Evolutionary conservation across 2,329 filamentous ascomycete species (phyloP), one percentile per base, ranked within the genome.

Genomic region (Xylariaceae sp.): DNA sequence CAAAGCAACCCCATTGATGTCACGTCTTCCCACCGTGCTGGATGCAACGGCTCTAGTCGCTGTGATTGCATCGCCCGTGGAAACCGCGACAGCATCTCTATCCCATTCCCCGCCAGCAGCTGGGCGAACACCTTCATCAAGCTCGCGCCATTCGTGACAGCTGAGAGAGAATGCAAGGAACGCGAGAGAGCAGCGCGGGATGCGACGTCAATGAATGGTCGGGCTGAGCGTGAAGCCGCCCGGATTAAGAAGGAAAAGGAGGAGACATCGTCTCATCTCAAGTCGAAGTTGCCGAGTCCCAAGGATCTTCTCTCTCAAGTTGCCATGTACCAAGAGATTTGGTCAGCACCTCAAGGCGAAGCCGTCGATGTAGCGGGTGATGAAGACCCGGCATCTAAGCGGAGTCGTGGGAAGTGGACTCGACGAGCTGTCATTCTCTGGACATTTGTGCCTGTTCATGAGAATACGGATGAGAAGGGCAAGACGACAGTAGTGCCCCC

Each of bases 321-420:
- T 51, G 82, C 82, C 69, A 87, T 87, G 84, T 84, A 85, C 70
- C 85, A 88, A 70, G 85, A 87, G 74, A 77, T 87, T 41, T 86
- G 81, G 78, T 86, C 82, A 2, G 73, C 76, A 10, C 72, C 81
- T 3, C 78, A 78, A 4, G 76, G 77, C 59, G 74, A 66, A n/a
- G 66, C 44, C 13, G 47, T 10, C 1, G 35, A 8, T 8, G 60
- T 52, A n/a, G 45, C 15, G 10, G 50, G 23, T 5, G 61, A 50
- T 30, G 57, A 59, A 1, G 57, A 60, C 11, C 34, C 61, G 8
- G 53, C 58, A 1, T 45, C 55, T 3, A 63, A 61, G 54, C 45
- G 60, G 2, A 56, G 35, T 13, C 59, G 55, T 71, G 75, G 65
- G 5, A 56, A 66, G 3, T 87, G 83, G 81, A 79, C 76, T 8